phyloP scores from a whole-genome alignment of 1,139 yeast genomes.

The Kodamaea arcana region DNA sequence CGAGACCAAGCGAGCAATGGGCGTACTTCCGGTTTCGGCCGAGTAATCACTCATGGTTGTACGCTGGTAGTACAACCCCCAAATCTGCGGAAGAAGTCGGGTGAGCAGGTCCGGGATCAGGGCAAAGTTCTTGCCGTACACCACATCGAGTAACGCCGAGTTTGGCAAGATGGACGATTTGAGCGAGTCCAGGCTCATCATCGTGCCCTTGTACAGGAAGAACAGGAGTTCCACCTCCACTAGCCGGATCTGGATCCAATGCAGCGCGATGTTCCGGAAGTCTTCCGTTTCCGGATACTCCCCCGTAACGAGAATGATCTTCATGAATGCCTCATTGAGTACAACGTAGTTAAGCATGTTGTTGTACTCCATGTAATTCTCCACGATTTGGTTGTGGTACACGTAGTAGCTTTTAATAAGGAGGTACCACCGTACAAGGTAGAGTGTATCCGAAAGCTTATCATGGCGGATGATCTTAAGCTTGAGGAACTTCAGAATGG shows the following conservation, averaged over 20 bases:
- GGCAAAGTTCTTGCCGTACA: slow-evolving; percentile 15
- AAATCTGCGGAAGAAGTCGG: slow-evolving; percentile 14
- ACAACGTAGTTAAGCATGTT: slow-evolving; percentile 25
- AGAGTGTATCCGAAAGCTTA: slow-evolving; percentile 23
- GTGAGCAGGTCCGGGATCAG: slow-evolving; percentile 11
- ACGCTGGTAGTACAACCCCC: slow-evolving; percentile 26
- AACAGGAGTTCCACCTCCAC: slow-evolving; percentile 28
- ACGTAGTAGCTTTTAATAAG: slow-evolving; percentile 22
- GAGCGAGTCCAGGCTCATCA: slow-evolving; percentile 26
- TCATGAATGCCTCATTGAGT: slow-evolving; percentile 25
- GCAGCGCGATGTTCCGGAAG: slow-evolving; percentile 19
- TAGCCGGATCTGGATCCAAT: slow-evolving; percentile 29
- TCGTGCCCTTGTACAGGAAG: slow-evolving; percentile 30
- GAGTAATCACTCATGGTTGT: slow-evolving; percentile 5
- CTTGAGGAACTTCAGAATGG: slow-evolving; percentile 20
- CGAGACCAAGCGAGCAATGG: slow-evolving; percentile 4
- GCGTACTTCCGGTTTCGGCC: neutral
- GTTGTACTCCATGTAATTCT: slow-evolving; percentile 31
- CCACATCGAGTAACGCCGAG: slow-evolving; percentile 12
- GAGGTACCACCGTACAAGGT: slow-evolving; percentile 29
- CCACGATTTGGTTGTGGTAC: slow-evolving; percentile 20
- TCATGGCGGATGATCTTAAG: slow-evolving; percentile 17
- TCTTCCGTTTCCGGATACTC: slow-evolving; percentile 13
- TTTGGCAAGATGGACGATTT: slow-evolving; percentile 28
- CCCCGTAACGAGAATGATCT: slow-evolving; percentile 14